phyloP scores from a whole-genome alignment of 2,329 filamentous ascomycete genomes.

The Fonsecaea nubica region DNA sequence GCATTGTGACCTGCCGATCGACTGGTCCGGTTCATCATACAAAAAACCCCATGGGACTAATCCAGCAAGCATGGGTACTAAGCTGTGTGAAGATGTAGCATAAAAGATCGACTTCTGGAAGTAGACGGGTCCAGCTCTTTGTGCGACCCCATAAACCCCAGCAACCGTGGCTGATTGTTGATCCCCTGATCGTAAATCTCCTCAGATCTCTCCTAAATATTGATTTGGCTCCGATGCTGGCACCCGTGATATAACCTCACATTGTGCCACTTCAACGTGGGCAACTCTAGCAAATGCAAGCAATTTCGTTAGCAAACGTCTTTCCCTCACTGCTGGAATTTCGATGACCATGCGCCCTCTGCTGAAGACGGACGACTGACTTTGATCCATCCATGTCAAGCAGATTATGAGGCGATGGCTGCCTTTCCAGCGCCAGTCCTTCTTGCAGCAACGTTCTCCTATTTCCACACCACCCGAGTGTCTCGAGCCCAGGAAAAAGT shows the following conservation, averaged over 20 bases:
- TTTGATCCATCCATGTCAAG: too few relatives aligned
- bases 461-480: not conserved
- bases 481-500: not conserved
- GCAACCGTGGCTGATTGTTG: too few relatives aligned
- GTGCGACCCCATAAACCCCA: not conserved
- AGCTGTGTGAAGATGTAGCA: not conserved
- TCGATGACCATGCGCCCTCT: not conserved
- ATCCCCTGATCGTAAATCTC: not conserved
- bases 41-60: not conserved
- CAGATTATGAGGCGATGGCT: too few relatives aligned
- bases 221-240: not conserved
- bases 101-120: constrained; percentile 9
- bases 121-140: not conserved
- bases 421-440: too few relatives aligned
- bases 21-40: not conserved
- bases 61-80: not conserved
- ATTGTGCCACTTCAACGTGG: constrained; percentile 16
- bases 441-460: not conserved
- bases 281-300: constrained; percentile 19
- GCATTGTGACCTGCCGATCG: not conserved
- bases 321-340: not conserved
- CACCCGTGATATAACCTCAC: not conserved
- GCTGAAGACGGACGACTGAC: not conserved
- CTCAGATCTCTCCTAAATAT: not conserved
- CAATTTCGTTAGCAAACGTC: constrained; percentile 4